These are phyloP conservation scores for Golubevia sp. DNA, from an alignment of 1,284 basidiomycete species.

Conservation along the genomic window DNA sequence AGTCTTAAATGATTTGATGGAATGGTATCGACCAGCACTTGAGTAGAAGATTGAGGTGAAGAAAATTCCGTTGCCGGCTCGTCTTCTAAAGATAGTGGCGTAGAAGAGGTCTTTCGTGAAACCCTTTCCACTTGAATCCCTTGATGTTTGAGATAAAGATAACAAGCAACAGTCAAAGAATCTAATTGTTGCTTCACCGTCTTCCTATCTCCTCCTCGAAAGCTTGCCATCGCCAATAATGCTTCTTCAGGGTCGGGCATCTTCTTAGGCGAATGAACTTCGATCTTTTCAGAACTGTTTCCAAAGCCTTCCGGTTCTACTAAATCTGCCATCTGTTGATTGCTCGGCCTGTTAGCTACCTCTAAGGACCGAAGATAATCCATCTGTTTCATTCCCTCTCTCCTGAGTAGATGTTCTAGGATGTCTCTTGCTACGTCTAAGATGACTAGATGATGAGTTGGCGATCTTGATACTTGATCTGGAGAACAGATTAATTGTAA, in stretches of 20 bases:
- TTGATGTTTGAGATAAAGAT: constrained; percentile 22
- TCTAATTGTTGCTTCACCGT: constrained; percentile 24
- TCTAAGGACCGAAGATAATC: background rate
- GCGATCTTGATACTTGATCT: constrained; percentile 10
- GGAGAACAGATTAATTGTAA: too few species aligned
- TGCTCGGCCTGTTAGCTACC: too few species aligned
- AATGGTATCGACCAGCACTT: background rate
- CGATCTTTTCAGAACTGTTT: too few species aligned
- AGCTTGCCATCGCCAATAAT: constrained; percentile 24
- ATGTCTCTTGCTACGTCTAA: constrained; percentile 25
- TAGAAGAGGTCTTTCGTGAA: too few species aligned
- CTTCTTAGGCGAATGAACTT: background rate
- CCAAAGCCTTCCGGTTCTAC: too few species aligned
- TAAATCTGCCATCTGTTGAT: too few species aligned
- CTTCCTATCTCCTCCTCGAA: constrained; percentile 21
- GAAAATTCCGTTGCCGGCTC: background rate
- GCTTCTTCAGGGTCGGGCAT: constrained; percentile 13
- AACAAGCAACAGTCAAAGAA: constrained; percentile 24
- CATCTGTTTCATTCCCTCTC: constrained; percentile 23
- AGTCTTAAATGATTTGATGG: background rate
- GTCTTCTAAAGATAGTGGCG: background rate
- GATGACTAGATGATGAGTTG: constrained; percentile 25
- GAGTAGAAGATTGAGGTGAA: background rate
- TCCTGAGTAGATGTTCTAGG: constrained; percentile 31
- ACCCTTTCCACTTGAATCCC: too few species aligned